Evolutionary conservation across 2,329 filamentous ascomycete species (phyloP), one percentile per base, ranked within the genome.

Genomic region (Neonectria ditissima): DNA sequence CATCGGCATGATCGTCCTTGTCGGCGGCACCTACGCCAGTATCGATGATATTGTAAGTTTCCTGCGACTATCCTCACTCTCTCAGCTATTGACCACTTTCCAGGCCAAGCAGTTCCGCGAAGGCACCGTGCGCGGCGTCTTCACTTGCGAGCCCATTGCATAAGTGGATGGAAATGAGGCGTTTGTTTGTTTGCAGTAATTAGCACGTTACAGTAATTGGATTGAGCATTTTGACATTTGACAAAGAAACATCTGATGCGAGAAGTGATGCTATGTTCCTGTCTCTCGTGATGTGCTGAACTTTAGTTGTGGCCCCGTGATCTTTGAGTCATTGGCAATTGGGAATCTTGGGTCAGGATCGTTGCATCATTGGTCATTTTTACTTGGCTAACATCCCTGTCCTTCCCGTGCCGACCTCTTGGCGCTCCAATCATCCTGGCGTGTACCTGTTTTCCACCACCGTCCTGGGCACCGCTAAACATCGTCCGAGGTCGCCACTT

Each of bases 11-110:
- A 48, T 77, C 44, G 74, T 77, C 5, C 73, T 78, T 1, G 73
- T 77, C 5, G 73, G 74, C 34, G 76, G 76, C 55, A 78, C 76
- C 13, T 78, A 78, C 30, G 73, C 76, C 45, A 75, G 69, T 10
- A 71, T 76, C 62, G 68, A 70, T 11, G 74, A 76, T 26, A 76
- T 76, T 67, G 74, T 76, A 71, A 71, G 74, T 72, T 44, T 20
- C 24, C 11, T 14, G n/a, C 28, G 20, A 3, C 10, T 18, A 7
- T 20, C 9, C n/a, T 0, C 20, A 18, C 20, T 24, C 18, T 34
- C 37, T 20, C 24, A 11, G 37, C 66, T 73, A 67, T 73, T 55
- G 41, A 39, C 30, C 20, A 14, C 11, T 37, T 26, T 18, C 4
- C 44, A 76, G 74, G 66, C 65, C 53, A 52, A 59, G 47, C 69